Percentiles rank a stretch among this genome's conserved stretches.
Conservation (phyloP, 768 basidiomycete species). For the Psilocybe azurescens region DNA sequence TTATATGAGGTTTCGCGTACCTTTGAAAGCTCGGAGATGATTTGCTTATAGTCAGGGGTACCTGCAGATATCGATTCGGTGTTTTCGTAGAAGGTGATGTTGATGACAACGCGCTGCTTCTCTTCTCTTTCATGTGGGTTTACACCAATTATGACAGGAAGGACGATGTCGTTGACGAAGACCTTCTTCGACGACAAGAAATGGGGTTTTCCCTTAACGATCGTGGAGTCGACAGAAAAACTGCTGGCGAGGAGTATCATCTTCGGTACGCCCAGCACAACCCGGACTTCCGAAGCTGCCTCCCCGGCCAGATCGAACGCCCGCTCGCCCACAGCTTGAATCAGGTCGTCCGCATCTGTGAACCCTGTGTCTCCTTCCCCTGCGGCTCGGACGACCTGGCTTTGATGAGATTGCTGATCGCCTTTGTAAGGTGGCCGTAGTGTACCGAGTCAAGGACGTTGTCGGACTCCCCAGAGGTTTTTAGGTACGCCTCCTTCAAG, state of each 20-base stretch:
- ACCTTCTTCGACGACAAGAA: constrained; percentile 29
- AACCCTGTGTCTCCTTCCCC: constrained; percentile 27
- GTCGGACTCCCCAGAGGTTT: constrained; percentile 51
- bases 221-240: constrained; percentile 46
- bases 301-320: constrained; percentile 45
- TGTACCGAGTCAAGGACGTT: constrained; percentile 63
- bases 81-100: constrained; percentile 50
- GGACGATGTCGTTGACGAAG: constrained; percentile 48
- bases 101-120: constrained; percentile 66
- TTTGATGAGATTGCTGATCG: constrained; percentile 39
- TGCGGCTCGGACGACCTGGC: constrained; percentile 18
- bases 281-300: constrained; percentile 40
- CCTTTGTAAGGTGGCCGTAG: constrained; percentile 67
- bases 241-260: constrained; percentile 54
- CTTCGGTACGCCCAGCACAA: constrained; percentile 51
- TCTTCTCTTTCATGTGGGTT: constrained; percentile 70
- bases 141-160: constrained; percentile 70
- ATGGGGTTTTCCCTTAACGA: constrained; percentile 3
- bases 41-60: constrained; percentile 41
- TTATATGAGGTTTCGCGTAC: too few species aligned
- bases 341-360: constrained; percentile 33
- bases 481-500: constrained; percentile 45
- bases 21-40: constrained; percentile 41
- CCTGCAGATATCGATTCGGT: constrained; percentile 14
- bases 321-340: constrained; percentile 38